These are phyloP conservation scores for Solanum chaucha DNA, from an alignment of 257 asterid species.

Conservation along the genomic window DNA sequence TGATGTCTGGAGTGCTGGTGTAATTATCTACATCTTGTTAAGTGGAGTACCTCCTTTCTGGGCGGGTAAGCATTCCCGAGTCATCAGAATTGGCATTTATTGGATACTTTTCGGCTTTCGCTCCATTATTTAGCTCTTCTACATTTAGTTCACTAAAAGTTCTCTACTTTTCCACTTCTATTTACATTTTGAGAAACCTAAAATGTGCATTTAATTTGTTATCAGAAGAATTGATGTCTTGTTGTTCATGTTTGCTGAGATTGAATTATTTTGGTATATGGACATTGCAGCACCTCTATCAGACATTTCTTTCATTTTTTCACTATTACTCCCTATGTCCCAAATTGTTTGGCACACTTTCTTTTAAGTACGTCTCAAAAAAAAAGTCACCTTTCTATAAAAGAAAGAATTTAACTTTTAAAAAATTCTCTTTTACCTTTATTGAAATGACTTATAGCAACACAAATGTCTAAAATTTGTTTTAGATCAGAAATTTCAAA, in stretches of 20 bases:
- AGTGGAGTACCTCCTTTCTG: constrained; percentile 98
- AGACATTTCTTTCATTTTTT: neutral
- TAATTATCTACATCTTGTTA: constrained; percentile 75
- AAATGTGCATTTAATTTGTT: neutral
- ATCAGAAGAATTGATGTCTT: neutral
- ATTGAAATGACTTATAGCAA: neutral
- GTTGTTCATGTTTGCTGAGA: neutral
- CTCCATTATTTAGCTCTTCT: neutral
- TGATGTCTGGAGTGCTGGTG: constrained; percentile 98
- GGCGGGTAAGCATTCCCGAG: constrained; percentile 54
- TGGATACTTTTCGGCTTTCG: neutral
- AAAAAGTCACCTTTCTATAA: neutral
- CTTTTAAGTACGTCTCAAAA: neutral
- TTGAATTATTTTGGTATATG: neutral
- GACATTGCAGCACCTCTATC: neutral
- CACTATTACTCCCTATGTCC: neutral
- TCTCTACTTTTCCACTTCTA: neutral
- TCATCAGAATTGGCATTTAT: neutral
- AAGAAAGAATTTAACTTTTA: neutral
- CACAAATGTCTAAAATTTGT: neutral
- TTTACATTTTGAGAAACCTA: neutral
- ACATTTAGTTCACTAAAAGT: neutral
- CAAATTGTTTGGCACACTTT: neutral
- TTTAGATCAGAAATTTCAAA: neutral
- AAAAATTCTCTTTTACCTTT: neutral